Conservation (phyloP, 371 early-diverging fungal genomes). For the Homolaphlyctis polyrhiza region DNA sequence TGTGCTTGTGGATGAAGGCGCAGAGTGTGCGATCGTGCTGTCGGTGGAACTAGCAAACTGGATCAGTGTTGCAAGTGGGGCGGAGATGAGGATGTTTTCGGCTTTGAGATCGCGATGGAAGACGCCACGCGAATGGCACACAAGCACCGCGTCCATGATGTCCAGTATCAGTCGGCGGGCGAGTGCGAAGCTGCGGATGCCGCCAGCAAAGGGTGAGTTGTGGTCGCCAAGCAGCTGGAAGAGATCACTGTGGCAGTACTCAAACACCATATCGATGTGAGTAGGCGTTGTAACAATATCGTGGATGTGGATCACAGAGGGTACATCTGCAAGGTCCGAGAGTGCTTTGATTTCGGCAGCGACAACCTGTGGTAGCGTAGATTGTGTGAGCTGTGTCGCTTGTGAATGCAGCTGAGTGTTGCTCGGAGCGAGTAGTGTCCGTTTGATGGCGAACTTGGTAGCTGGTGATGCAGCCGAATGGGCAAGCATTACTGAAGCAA, state of each 20-base stretch:
- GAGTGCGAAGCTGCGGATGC: slow-evolving; percentile 17
- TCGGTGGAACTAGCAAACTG: background rate
- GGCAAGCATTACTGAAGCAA: too few relatives aligned
- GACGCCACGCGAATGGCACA: slow-evolving; percentile 71
- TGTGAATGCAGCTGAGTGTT: too few relatives aligned
- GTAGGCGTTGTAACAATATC: background rate
- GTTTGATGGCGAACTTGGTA: too few relatives aligned
- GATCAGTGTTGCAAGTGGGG: slow-evolving; percentile 22
- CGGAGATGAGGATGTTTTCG: slow-evolving; percentile 87
- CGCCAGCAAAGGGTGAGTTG: background rate
- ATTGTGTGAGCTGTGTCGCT: too few relatives aligned
- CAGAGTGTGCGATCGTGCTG: slow-evolving; percentile 2
- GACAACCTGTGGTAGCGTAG: too few relatives aligned
- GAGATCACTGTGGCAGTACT: background rate
- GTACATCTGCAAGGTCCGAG: background rate
- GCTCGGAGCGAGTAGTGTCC: too few relatives aligned
- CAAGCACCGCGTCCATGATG: slow-evolving; percentile 73
- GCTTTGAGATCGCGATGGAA: slow-evolving; percentile 89
- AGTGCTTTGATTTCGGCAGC: background rate
- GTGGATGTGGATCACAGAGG: background rate
- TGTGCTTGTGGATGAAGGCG: slow-evolving; percentile 12
- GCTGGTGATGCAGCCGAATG: too few relatives aligned
- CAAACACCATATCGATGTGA: background rate
- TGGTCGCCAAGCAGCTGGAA: background rate
- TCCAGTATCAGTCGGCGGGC: slow-evolving; percentile 73